These are phyloP conservation scores for Esteya vermicola DNA, from an alignment of 2,329 filamentous ascomycete genomes.

Conservation along the genomic window DNA sequence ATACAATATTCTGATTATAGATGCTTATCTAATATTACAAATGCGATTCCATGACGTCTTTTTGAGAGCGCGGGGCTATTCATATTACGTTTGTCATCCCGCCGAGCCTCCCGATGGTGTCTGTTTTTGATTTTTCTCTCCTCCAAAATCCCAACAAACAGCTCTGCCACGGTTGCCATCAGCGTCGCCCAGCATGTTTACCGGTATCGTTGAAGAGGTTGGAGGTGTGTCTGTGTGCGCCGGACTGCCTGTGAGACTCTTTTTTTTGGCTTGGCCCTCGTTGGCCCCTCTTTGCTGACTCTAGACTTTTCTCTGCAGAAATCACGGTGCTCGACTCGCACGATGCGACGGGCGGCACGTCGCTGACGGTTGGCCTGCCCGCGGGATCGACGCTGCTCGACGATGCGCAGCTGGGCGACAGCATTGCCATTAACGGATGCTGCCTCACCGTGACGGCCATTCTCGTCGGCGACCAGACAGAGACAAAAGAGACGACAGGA, in stretches of 20 bases:
- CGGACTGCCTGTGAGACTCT: too few relatives aligned
- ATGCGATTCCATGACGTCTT: too few relatives aligned
- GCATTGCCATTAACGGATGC: conserved; percentile 88
- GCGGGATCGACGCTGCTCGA: conserved; percentile 57
- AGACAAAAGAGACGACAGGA: too few relatives aligned
- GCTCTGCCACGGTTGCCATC: too few relatives aligned
- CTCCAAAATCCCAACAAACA: too few relatives aligned
- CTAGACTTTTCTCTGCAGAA: conserved; percentile 36
- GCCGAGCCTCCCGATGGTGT: too few relatives aligned
- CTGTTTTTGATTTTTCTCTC: too few relatives aligned
- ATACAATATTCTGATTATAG: too few relatives aligned
- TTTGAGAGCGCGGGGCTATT: too few relatives aligned
- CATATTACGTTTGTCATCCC: too few relatives aligned
- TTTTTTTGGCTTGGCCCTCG: too few relatives aligned
- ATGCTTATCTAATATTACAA: too few relatives aligned
- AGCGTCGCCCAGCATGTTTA: conserved; percentile 60
- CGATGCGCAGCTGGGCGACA: conserved; percentile 80
- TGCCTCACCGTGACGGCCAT: conserved; percentile 76
- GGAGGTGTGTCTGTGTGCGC: conserved; percentile 61
- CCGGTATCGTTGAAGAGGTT: conserved; percentile 82
- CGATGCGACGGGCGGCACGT: conserved; percentile 77
- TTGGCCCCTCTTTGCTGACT: conserved; percentile 13
- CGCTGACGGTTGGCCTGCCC: conserved; percentile 66
- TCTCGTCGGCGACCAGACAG: conserved; percentile 23
- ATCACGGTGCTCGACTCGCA: conserved; percentile 69